Conservation (phyloP, 345 rosid species). For the Brassica nigra region DNA sequence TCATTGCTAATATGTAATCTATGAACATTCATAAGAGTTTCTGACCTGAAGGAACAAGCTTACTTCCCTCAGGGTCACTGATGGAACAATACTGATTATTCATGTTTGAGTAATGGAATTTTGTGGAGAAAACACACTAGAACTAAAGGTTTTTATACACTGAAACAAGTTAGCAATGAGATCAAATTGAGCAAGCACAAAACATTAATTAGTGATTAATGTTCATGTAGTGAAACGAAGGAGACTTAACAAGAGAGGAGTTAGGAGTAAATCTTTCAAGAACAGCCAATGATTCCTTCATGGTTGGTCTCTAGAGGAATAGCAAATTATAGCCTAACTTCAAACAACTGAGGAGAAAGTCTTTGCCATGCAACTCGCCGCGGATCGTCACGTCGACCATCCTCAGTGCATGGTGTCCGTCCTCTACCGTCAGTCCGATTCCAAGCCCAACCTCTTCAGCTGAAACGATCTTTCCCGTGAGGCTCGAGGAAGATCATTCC, state of each 20-base stretch:
- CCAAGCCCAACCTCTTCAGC: slow-evolving; percentile 81
- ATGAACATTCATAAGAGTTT: background rate
- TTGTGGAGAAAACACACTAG: background rate
- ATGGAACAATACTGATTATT: slow-evolving; percentile 7
- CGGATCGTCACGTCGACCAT: slow-evolving; percentile 71
- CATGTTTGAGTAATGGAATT: background rate
- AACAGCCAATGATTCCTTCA: slow-evolving; percentile 74
- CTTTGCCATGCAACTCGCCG: slow-evolving; percentile 76
- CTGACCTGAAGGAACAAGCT: slow-evolving; percentile 4
- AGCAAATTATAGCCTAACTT: slow-evolving; percentile 67
- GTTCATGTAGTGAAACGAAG: slow-evolving; percentile 40
- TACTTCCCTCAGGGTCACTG: slow-evolving; percentile 15
- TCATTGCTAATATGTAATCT: background rate
- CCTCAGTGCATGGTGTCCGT: slow-evolving; percentile 56
- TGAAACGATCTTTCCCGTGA: slow-evolving; percentile 63
- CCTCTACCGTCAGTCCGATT: slow-evolving; percentile 67
- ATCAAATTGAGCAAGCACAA: background rate
- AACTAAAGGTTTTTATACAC: slow-evolving; percentile 11
- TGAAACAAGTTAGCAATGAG: slow-evolving; percentile 8
- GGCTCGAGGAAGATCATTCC: slow-evolving; percentile 78
- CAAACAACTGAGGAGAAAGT: slow-evolving; percentile 67
- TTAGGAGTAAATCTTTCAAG: slow-evolving; percentile 54
- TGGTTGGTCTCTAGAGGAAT: slow-evolving; percentile 78
- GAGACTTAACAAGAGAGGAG: slow-evolving; percentile 37
- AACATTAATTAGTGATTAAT: slow-evolving; percentile 34